Percentiles rank a stretch among this genome's conserved stretches.
Conservation (phyloP, 2,329 filamentous ascomycete genomes). For the Allantophomopsis lycopodina region DNA sequence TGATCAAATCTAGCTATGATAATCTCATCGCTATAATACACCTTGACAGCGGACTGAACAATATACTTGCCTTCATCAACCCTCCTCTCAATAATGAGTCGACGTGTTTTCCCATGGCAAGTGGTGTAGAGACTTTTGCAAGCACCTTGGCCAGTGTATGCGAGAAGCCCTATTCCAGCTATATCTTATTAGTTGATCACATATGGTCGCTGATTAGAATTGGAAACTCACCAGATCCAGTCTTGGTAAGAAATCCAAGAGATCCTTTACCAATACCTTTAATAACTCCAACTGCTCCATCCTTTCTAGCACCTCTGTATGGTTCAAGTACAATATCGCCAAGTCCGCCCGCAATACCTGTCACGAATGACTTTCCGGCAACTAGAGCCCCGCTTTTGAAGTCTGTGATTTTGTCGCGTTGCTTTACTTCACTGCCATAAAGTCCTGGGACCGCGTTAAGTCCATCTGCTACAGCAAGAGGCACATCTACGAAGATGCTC, state of each 20-base stretch:
- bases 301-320: slow-evolving; percentile 5
- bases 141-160: slow-evolving; percentile 7
- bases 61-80: no score
- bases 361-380: slow-evolving; percentile 33
- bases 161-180: slow-evolving; percentile 5
- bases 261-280: slow-evolving; percentile 7
- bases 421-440: slow-evolving; percentile 58
- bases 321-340: slow-evolving; percentile 6
- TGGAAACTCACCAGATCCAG: no score
- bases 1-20: no score
- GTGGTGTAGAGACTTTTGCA: no score
- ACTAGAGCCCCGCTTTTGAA: slow-evolving; percentile 60
- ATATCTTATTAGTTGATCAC: no score
- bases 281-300: slow-evolving; percentile 4
- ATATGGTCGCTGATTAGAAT: no score
- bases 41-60: no score
- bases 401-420: slow-evolving; percentile 67
- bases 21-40: no score
- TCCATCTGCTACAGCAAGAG: slow-evolving; percentile 7
- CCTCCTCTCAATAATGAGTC: no score
- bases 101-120: no score
- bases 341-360: slow-evolving; percentile 5
- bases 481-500: slow-evolving; percentile 1
- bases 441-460: slow-evolving; percentile 5
- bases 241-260: slow-evolving; percentile 4